Conservation (phyloP, 2,329 filamentous ascomycete species). For the Botrytis tulipae region DNA sequence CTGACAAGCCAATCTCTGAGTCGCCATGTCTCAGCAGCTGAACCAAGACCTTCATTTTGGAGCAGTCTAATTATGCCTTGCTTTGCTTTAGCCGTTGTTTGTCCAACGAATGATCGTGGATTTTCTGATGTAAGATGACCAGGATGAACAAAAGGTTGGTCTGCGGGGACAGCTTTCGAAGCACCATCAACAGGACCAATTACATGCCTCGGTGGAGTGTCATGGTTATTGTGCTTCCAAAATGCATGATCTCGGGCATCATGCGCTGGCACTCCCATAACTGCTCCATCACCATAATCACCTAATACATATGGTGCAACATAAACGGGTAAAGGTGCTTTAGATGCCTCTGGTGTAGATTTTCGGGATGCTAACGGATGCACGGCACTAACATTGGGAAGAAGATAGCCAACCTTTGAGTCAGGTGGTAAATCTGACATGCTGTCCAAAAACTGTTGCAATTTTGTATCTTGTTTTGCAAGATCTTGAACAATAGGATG, state of each 20-base stretch:
- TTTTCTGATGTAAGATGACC: slow-evolving; percentile 68
- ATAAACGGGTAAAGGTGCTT: slow-evolving; percentile 67
- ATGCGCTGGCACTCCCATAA: slow-evolving; percentile 90
- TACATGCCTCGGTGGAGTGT: slow-evolving; percentile 61
- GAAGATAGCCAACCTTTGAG: slow-evolving; percentile 65
- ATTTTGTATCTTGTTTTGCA: slow-evolving; percentile 56
- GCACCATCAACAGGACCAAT: slow-evolving; percentile 49
- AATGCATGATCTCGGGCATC: slow-evolving; percentile 77
- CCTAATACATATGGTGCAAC: slow-evolving; percentile 82
- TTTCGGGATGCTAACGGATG: slow-evolving; percentile 64
- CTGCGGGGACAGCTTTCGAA: slow-evolving; percentile 44
- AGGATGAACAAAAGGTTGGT: slow-evolving; percentile 60
- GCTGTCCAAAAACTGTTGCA: slow-evolving; percentile 67
- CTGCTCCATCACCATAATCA: slow-evolving; percentile 81
- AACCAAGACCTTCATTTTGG: slow-evolving; percentile 53
- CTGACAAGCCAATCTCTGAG: slow-evolving; percentile 88
- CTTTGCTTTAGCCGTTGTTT: slow-evolving; percentile 61
- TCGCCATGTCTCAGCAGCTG: slow-evolving; percentile 70
- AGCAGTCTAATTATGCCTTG: slow-evolving; percentile 58
- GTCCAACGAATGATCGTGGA: slow-evolving; percentile 58
- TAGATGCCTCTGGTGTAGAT: slow-evolving; percentile 49
- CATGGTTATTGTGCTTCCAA: slow-evolving; percentile 67
- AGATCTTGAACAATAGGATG: slow-evolving; percentile 67
- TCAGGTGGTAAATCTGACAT: slow-evolving; percentile 55
- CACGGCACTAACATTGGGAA: slow-evolving; percentile 59